Evolutionary conservation across 2,329 filamentous ascomycete genomes (phyloP).

Genomic region (Sphaerulina vaccinii): DNA sequence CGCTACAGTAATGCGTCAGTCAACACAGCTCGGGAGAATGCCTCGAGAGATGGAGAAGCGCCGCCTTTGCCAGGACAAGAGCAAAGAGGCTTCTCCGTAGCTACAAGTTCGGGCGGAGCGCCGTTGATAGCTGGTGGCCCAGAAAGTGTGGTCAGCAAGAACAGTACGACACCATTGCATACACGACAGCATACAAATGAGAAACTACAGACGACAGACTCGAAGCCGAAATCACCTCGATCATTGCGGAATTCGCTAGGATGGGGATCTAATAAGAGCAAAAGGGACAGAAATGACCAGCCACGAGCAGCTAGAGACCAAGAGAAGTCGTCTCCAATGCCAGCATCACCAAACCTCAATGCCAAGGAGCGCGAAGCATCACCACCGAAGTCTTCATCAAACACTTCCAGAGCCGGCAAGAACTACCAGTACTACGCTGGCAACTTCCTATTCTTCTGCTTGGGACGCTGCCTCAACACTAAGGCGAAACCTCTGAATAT

Average conservation of each 20-base stretch:
- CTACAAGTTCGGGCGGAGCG: slow-evolving; percentile 38
- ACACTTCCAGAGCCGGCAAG: slow-evolving; percentile 44
- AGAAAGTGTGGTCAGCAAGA: slow-evolving; percentile 63
- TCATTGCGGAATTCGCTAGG: slow-evolving; percentile 33
- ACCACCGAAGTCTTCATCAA: background rate
- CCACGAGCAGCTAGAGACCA: slow-evolving; percentile 37
- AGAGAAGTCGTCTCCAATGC: slow-evolving; percentile 72
- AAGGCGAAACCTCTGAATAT: slow-evolving; percentile 85
- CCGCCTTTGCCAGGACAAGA: slow-evolving; percentile 62
- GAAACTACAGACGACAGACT: slow-evolving; percentile 14
- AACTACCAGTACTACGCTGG: slow-evolving; percentile 94
- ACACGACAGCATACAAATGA: slow-evolving; percentile 3
- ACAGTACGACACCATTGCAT: slow-evolving; percentile 77
- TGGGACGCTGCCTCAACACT: slow-evolving; percentile 80
- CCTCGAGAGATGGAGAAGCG: slow-evolving; percentile 42
- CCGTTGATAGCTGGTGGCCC: slow-evolving; percentile 12
- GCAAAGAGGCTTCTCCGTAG: slow-evolving; percentile 72
- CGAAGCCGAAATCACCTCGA: slow-evolving; percentile 32
- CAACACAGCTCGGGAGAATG: slow-evolving; percentile 41
- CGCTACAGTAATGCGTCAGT: slow-evolving; percentile 61
- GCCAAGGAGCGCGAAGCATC: slow-evolving; percentile 20
- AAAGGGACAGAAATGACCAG: slow-evolving; percentile 18
- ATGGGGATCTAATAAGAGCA: slow-evolving; percentile 26
- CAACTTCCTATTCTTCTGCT: slow-evolving; percentile 85
- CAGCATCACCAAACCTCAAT: slow-evolving; percentile 61